Conservation (phyloP, 306 rosid species). For the Benincasa hispida region DNA sequence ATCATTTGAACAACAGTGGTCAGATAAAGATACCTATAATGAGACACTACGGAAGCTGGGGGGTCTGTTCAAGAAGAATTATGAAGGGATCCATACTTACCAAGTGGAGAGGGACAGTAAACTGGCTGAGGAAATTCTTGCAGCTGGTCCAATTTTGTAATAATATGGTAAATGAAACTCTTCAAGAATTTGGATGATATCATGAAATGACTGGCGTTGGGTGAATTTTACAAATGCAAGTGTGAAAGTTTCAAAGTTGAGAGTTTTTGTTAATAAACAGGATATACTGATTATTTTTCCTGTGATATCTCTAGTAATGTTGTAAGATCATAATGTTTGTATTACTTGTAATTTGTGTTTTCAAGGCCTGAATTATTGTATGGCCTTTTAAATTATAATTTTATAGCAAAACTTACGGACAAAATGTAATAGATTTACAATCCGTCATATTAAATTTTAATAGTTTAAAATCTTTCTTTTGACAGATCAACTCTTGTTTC, state of each 20-base stretch:
- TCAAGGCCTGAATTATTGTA: neutral
- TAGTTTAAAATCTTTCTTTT: too few species aligned
- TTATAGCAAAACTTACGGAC: neutral
- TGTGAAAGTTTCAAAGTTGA: neutral
- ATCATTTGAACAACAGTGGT: slow-evolving; percentile 40
- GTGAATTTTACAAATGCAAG: neutral
- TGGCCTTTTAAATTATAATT: neutral
- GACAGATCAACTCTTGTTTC: neutral
- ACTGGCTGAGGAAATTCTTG: slow-evolving; percentile 64
- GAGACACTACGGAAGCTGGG: slow-evolving; percentile 53
- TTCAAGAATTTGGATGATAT: neutral
- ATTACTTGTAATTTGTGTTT: too few species aligned
- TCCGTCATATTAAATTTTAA: neutral
- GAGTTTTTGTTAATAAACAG: neutral
- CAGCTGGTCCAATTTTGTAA: slow-evolving; percentile 66
- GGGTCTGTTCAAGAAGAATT: slow-evolving; percentile 57
- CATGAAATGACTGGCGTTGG: neutral
- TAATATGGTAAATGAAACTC: neutral
- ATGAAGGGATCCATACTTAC: slow-evolving; percentile 41
- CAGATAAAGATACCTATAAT: slow-evolving; percentile 39
- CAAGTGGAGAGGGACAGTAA: slow-evolving; percentile 40
- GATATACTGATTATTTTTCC: neutral
- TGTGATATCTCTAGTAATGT: neutral
- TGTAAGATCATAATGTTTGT: neutral
- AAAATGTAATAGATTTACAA: neutral